Percentiles rank a stretch among this genome's conserved stretches.
These are phyloP conservation scores for Microbotryomycetes sp. DNA, from an alignment of 1,284 basidiomycete species.

Conservation along the genomic window DNA sequence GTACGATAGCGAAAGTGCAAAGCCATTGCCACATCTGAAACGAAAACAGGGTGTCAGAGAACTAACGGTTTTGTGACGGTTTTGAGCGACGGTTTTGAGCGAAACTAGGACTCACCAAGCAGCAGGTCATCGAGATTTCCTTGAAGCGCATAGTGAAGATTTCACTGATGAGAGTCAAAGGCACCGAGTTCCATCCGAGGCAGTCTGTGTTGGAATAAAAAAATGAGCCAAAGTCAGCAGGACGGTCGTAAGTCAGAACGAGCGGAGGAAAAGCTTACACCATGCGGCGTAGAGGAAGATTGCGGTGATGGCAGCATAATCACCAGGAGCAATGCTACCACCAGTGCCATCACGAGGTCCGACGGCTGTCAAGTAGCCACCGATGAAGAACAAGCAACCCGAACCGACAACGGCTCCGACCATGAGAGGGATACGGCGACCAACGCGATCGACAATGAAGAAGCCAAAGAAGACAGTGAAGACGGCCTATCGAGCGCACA, in stretches of 20 bases:
- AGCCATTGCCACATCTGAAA: conserved; percentile 30
- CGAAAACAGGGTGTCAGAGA: background rate
- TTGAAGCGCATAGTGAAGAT: conserved; percentile 36
- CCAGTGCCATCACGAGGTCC: conserved; percentile 7
- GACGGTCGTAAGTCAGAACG: no score
- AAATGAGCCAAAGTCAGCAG: no score
- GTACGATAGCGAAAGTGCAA: conserved; percentile 34
- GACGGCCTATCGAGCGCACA: no score
- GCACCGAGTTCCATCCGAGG: conserved; percentile 24
- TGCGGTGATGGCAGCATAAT: conserved; percentile 25
- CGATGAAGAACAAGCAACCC: conserved; percentile 31
- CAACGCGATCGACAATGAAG: conserved; percentile 29
- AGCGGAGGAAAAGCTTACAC: no score
- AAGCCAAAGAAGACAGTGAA: conserved; percentile 37
- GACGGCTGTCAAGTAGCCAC: conserved; percentile 28
- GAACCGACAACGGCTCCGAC: conserved; percentile 13
- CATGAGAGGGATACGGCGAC: conserved; percentile 19
- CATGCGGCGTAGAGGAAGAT: conserved; percentile 29
- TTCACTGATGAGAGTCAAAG: conserved; percentile 34
- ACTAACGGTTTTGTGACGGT: background rate
- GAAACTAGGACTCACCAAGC: conserved; percentile 22
- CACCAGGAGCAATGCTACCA: conserved; percentile 15
- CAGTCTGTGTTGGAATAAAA: conserved; percentile 14
- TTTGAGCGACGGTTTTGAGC: no score
- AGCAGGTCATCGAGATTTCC: conserved; percentile 33